Evolutionary conservation across 352 stramenopile species (phyloP), one percentile per base, ranked within the genome.

Genomic region (Aphanomyces invadans): DNA sequence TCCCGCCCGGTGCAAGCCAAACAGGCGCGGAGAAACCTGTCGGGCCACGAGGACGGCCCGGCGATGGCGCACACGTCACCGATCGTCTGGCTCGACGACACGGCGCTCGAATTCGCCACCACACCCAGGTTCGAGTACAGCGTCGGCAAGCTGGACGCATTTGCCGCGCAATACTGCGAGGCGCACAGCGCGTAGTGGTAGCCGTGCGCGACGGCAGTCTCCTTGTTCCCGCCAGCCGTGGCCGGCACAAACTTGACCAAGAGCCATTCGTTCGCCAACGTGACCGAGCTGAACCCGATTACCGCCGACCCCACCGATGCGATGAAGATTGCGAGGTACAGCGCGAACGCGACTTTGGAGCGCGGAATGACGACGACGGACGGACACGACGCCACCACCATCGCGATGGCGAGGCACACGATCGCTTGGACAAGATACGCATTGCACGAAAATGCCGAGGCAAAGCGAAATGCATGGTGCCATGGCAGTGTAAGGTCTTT

Each of bases 331-430:
- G n/a, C 46, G 11, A 54, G n/a, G n/a, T 29, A 25, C n/a, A 54
- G 10, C 7, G 10, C 10, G n/a, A 54, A 29, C n/a, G 26, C n/a
- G 46, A 54, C 10, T n/a, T 29, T 31, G n/a, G n/a, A 31, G 10
- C 46, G 1, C 10, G 46, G n/a, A 31, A 31, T 10, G 10, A n/a
- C 10, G 10, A 54, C 26, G n/a, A 29, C 15, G 1, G n/a, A 25
- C n/a, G 46, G 46, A 29, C 46, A 54, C 46, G 46, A 54, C 46
- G 46, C 46, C n/a, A 21, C 46, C 10, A 54, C 46, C n/a, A 54
- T 54, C 0, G 46, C n/a, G 7, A 29, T 29, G 46, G 21, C 46
- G 21, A 54, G 46, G 46, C 46, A 54, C 26, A 54, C n/a, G 26
- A 54, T 54, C 10, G 46, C 46, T 12, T 23, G 10, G n/a, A 29